Percentiles rank a stretch among this genome's conserved stretches.
These are phyloP conservation scores for Aspergillus tubingensis DNA, from an alignment of 2,329 filamentous ascomycete genomes.

Conservation along the genomic window DNA sequence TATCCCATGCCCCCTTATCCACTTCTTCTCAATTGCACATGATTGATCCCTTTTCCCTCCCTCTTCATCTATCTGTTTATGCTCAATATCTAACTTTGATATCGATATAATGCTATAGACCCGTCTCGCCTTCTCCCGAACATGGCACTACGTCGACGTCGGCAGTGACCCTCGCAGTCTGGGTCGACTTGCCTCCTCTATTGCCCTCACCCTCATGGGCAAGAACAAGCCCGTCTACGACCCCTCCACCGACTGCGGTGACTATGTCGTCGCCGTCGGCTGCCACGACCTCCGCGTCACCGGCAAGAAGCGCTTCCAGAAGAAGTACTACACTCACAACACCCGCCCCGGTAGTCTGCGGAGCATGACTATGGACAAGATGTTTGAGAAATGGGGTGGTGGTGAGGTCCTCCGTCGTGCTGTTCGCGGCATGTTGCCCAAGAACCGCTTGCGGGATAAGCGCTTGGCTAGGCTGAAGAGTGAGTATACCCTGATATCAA, in stretches of 20 bases:
- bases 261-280: conserved; percentile 94
- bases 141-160: conserved; percentile 90
- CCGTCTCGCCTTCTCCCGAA: conserved; percentile 90
- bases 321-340: conserved; percentile 93
- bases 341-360: conserved; percentile 85
- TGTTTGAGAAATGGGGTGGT: conserved; percentile 93
- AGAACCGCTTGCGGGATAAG: conserved; percentile 89
- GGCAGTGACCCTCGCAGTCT: conserved; percentile 72
- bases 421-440: conserved; percentile 95
- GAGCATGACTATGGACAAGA: conserved; percentile 87
- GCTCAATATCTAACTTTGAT: background rate
- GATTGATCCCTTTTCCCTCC: background rate
- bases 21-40: too few relatives aligned
- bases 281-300: conserved; percentile 86
- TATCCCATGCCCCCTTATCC: too few relatives aligned
- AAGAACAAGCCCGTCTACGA: conserved; percentile 99
- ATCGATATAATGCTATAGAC: conserved; percentile 59
- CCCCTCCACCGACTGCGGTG: conserved; percentile 95
- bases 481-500: conserved; percentile 32
- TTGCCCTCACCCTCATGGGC: conserved; percentile 88
- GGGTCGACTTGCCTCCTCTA: conserved; percentile 83
- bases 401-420: conserved; percentile 88
- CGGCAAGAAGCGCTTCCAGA: conserved; percentile 89
- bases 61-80: background rate
- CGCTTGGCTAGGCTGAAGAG: conserved; percentile 82